Evolutionary conservation across 345 rosid species (phyloP).

Genomic region (Eucalyptus pauciflora): DNA sequence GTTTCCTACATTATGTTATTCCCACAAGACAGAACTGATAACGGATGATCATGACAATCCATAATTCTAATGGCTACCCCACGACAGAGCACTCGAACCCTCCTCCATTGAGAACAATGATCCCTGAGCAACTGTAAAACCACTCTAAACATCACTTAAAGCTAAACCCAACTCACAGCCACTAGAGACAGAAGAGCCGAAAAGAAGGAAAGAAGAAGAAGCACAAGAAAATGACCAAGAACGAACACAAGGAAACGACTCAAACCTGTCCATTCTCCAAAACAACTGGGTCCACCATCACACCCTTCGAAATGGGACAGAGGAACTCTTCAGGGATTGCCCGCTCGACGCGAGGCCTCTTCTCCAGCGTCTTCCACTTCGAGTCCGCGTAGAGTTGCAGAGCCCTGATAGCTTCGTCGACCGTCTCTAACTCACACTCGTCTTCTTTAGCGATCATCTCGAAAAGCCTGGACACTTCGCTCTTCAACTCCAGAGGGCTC

Average conservation of each 20-base stretch:
- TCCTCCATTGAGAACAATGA: background rate
- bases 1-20: background rate
- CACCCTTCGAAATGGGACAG: conserved; percentile 33
- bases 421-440: conserved; percentile 8
- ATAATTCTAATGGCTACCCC: background rate
- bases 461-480: conserved; percentile 18
- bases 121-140: background rate
- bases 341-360: background rate
- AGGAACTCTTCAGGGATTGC: conserved; percentile 17
- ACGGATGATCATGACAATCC: background rate
- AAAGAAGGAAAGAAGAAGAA: background rate
- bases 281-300: conserved; percentile 51
- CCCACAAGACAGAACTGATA: background rate
- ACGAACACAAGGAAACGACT: background rate
- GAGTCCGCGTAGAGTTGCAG: background rate
- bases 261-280: conserved; percentile 48
- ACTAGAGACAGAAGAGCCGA: background rate
- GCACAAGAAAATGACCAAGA: background rate
- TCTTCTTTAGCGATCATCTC: conserved; percentile 16
- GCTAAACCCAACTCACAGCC: background rate
- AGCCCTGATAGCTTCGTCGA: conserved; percentile 22
- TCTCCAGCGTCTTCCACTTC: conserved; percentile 4
- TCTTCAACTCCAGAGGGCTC: conserved; percentile 16
- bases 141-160: background rate
- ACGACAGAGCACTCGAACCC: background rate